phyloP scores from a whole-genome alignment of 2,329 filamentous ascomycete genomes.

The Cadophora malorum region DNA sequence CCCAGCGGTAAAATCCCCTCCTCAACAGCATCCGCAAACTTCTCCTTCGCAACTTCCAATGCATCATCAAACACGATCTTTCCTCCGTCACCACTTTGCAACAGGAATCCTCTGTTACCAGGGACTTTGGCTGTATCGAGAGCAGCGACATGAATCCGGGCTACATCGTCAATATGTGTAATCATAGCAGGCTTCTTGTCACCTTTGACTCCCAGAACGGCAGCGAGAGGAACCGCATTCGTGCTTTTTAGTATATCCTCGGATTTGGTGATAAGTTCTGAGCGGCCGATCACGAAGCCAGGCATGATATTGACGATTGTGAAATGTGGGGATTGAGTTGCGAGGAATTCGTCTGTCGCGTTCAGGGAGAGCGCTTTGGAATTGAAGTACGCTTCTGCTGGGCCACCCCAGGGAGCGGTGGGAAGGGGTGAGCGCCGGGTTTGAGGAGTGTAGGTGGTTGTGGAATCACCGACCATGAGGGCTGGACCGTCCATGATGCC shows the following conservation, averaged over 20 bases:
- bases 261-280: conserved; percentile 25
- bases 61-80: conserved; percentile 7
- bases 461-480: conserved; percentile 21
- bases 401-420: conserved; percentile 27
- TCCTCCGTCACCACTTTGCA: conserved; percentile 17
- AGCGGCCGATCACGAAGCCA: conserved; percentile 27
- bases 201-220: conserved; percentile 25
- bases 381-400: conserved; percentile 43
- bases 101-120: conserved; percentile 33
- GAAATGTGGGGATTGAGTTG: neutral
- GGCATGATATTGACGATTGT: conserved; percentile 19
- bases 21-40: conserved; percentile 10
- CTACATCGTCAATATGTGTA: conserved; percentile 37
- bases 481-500: conserved; percentile 34
- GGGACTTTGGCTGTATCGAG: conserved; percentile 28
- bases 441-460: neutral
- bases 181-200: conserved; percentile 28
- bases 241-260: conserved; percentile 24
- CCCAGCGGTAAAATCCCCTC: conserved; percentile 13
- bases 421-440: conserved; percentile 17
- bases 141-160: conserved; percentile 33
- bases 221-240: conserved; percentile 20
- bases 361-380: conserved; percentile 36
- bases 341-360: conserved; percentile 35
- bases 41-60: neutral